Evolutionary conservation across 176 grass and related monocot genomes (phyloP).

Genomic region (Aegilops speltoides): DNA sequence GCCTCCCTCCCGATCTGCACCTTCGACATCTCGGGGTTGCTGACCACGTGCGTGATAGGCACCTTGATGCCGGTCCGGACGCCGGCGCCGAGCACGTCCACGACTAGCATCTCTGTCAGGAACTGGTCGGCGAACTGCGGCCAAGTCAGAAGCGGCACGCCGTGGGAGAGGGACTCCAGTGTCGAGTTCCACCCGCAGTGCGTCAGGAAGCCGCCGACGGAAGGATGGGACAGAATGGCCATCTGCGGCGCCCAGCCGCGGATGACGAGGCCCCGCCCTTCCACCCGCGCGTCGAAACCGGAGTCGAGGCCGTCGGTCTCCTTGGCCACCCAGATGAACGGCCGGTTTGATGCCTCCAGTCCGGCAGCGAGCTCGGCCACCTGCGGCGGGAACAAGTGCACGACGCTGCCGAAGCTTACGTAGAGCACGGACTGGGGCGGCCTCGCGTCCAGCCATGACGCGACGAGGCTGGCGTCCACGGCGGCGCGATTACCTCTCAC

Average conservation of each 20-base stretch:
- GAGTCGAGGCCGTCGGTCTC: slow-evolving; percentile 9
- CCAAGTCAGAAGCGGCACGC: slow-evolving; percentile 71
- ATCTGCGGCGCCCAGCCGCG: slow-evolving; percentile 76
- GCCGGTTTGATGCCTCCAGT: slow-evolving; percentile 35
- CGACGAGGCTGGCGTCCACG: slow-evolving; percentile 1
- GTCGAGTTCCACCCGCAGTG: slow-evolving; percentile 74
- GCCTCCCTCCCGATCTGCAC: slow-evolving; percentile 32
- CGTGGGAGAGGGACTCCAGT: slow-evolving; percentile 46
- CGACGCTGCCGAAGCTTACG: slow-evolving; percentile 49
- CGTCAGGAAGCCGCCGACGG: slow-evolving; percentile 53
- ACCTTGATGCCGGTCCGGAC: slow-evolving; percentile 36
- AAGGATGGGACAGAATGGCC: slow-evolving; percentile 49
- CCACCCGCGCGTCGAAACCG: slow-evolving; percentile 33
- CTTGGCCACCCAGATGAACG: slow-evolving; percentile 42
- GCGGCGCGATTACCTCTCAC: slow-evolving; percentile 29
- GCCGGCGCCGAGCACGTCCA: slow-evolving; percentile 52
- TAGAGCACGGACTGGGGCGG: slow-evolving; percentile 43
- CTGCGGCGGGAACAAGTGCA: slow-evolving; percentile 27
- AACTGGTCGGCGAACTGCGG: slow-evolving; percentile 72
- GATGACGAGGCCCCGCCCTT: slow-evolving; percentile 40
- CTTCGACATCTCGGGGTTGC: not conserved
- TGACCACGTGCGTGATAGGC: not conserved
- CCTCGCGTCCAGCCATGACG: slow-evolving; percentile 47
- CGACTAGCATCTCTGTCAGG: slow-evolving; percentile 55
- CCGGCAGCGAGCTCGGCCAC: slow-evolving; percentile 47